Percentiles rank a stretch among this genome's conserved stretches.
Conservation (phyloP, 1,284 basidiomycete species). For the Ceratobasidium sp. region DNA sequence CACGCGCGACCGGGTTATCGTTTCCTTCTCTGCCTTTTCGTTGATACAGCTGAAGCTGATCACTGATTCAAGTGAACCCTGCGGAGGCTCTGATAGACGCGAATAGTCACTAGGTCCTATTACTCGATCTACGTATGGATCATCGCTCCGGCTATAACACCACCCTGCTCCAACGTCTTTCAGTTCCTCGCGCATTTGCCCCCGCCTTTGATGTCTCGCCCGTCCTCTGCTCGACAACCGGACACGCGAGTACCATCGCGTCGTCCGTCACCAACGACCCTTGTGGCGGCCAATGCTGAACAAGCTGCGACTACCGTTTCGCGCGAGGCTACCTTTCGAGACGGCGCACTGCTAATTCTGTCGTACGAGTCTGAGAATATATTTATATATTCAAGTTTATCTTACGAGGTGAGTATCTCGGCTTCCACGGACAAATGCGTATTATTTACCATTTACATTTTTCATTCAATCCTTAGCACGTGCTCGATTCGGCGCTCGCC, state of each 20-base stretch:
- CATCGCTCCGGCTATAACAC: neutral
- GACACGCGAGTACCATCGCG: neutral
- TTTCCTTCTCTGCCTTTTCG: neutral
- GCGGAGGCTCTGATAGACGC: neutral
- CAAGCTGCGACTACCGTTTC: slow-evolving; percentile 18
- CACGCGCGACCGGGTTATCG: neutral
- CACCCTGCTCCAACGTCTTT: neutral
- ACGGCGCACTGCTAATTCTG: slow-evolving; percentile 31
- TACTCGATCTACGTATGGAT: slow-evolving; percentile 9
- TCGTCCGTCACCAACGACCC: slow-evolving; percentile 14
- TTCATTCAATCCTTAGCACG: slow-evolving; percentile 18
- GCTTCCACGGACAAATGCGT: neutral
- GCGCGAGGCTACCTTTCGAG: slow-evolving; percentile 13
- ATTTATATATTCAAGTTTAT: slow-evolving; percentile 18
- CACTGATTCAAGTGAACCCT: neutral
- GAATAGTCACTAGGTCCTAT: neutral
- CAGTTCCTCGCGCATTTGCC: neutral
- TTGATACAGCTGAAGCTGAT: neutral
- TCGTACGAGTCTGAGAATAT: slow-evolving; percentile 29
- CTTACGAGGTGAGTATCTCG: slow-evolving; percentile 25
- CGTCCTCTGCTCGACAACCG: neutral
- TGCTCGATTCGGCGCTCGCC: slow-evolving; percentile 34
- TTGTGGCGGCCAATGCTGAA: slow-evolving; percentile 12
- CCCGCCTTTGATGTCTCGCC: slow-evolving; percentile 8
- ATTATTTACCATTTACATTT: slow-evolving; percentile 20